Evolutionary conservation across 164 flowering plant genomes (phyloP), one percentile per base, ranked within the genome.

Genomic region (Liriodendron chinense): DNA sequence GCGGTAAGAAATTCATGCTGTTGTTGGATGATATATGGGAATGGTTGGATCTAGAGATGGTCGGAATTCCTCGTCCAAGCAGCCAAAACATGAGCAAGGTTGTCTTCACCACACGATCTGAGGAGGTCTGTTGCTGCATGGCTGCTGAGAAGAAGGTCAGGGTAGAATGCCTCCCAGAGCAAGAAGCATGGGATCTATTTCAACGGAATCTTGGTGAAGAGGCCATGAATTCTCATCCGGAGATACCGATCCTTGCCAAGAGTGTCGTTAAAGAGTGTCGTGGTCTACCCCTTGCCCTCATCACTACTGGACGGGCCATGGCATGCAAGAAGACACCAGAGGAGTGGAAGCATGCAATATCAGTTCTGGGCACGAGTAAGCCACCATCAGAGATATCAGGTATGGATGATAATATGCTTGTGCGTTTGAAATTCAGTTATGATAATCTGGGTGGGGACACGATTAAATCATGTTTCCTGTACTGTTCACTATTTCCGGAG

Each of bases 21-120:
- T 9, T 70, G 20, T 22, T 76, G 2, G 78, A 70, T 71, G 78
- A 76, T 28, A 3, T 71, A 16, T 76, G 78, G 78, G 69, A 71
- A 26, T 20, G n/a, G 25, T 24, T 76, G 24, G 73, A 75, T 59
- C 50, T 75, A 1, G 43, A 43, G 0, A 61, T 47, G 14, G 47
- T 63, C 1, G 62, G 78, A 23, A 49, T 76, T 48, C 78, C 78
- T 2, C 9, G 2, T 48, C 69, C 69, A 2, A 25, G 20, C 47
- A n/a, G 9, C 1, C 62, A n/a, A 48, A 76, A 64, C 48, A 28
- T 20, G 26, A 70, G 48, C 28, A 70, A 76, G 68, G 9, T 76
- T 1, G 8, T 71, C 23, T 71, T 76, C 69, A 76, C 74, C 1
- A 70, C 74, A 4, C 28, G 78, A 48, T 47, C 70, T n/a, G n/a